Evolutionary conservation across 2,329 filamentous ascomycete species (phyloP), one percentile per base, ranked within the genome.

Genomic region (Colletotrichum plurivorum): DNA sequence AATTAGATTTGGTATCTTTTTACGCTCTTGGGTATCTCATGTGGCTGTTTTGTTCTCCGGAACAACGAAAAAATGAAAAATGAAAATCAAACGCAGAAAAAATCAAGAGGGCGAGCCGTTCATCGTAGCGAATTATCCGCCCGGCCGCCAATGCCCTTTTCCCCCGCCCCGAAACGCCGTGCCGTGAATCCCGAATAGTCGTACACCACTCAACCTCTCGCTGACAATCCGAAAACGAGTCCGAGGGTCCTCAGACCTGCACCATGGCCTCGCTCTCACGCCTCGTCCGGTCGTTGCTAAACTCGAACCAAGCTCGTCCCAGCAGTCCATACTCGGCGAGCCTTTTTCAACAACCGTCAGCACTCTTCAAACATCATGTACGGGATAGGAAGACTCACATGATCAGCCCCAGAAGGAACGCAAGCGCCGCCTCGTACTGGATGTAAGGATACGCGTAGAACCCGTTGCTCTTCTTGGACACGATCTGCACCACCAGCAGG

Each of bases 361-460:
- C 13, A 25, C 15, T 36, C 9, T 31, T 10, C 27, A 31, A 9
- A 2, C 27, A 10, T 31, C 27, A 31, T 5, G 6, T 10, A 36
- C 31, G 31, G 8, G 10, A 3, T 10, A 12, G 15, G 12, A 0
- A 16, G 22, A 68, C 70, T 60, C 31, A 72, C 70, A 71, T 71
- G 31, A 72, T 48, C 12, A 72, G 36, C 2, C 67, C 67, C 13
- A 73, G 54, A 22, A 72, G 41, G 6, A 56, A 66, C 7, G 70
- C 67, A 46, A 73, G 58, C 12, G 70, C 70, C 4, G 69, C 67
- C 53, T 72, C 71, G 51, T 72, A 72, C 12, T 67, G 71, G 10
- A 71, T 63, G n/a, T 72, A 72, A 15, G 71, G 71, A 12, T 72
- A 72, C 27, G 56, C 63, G 9, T 71, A 67, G 27, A 60, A 69